Base-by-base conservation (phyloP, 495 filamentous ascomycete genomes). In the Darksidea phi region DNA sequence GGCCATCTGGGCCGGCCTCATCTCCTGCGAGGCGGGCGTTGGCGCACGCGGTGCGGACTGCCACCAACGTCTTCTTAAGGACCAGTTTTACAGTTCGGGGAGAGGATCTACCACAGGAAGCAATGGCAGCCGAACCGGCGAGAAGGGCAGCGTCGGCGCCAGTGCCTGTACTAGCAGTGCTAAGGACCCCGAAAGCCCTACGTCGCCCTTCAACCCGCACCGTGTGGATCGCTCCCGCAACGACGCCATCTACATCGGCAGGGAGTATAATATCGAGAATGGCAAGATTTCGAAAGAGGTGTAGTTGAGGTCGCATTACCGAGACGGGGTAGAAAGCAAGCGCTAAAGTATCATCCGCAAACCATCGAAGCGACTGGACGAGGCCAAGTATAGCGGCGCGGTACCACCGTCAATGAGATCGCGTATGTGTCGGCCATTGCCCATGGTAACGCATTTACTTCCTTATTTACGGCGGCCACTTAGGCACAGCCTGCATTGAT, bases 1-100 rank as follows among this genome's bases (percentile, higher is more conserved):
- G 18, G 86, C 86, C 5, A 82, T 95, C 65, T 95, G 83, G 91
- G 91, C 83, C 59, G 77, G 77, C 54, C 78, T 72, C 42, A 75
- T 64, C 54, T 76, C 80, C 56, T 54, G 58, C 26, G 59, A 62
- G 17, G 34, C 52, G 5, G 47, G 25, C n/a, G 12, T 55, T 28
- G 60, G 34, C 11, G 42, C 48, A 12, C 58, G 46, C 24, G 64
- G 53, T 28, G 48, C 51, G 11, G 56, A 64, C 45, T 41, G 54
- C 20, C 66, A 64, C 37, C 69, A 65, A 34, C 52, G 37, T 11
- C 58, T 69, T 36, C 59, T 64, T 36, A 23, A 37, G 21, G 55
- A 37, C 21, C 43, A 58, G 6, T 57, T 56, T 25, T 46, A 47
- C 20, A 15, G 55, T 48, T 36, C 53, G 28, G 3, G 4, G 28